Base-by-base conservation (phyloP, 805 yeast genomes). In the Lipomyces oligophaga region DNA sequence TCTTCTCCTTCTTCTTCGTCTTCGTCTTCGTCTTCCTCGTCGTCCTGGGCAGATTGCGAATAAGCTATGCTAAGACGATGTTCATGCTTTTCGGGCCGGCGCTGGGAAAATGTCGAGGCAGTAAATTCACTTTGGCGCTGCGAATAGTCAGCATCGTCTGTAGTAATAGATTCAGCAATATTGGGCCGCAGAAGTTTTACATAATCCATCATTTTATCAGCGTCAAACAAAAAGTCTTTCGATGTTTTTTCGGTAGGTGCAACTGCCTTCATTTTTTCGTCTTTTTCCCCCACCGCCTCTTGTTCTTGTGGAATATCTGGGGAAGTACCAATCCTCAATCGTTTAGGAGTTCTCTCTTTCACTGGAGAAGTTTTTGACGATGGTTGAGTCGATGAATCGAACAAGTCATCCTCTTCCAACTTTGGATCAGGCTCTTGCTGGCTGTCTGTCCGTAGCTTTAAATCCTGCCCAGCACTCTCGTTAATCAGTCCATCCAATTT, bases 211-310 rank as follows among this genome's bases (percentile, higher is more conserved):
- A 61, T 34, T 22, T 52, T 49, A 31, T 61, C 60, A 4, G 64
- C 66, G 15, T 60, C 53, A n/a, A 58, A 54, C 46, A 62, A 26
- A 33, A 52, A 60, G 26, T 60, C 62, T n/a, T n/a, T n/a, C n/a
- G n/a, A n/a, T n/a, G n/a, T n/a, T n/a, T n/a, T n/a, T 36, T 56
- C 47, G 2, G 58, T 54, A 13, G 58, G 52, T 6, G 42, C 20
- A 38, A n/a, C 41, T 7, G 34, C 15, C 7, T 24, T 16, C n/a
- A n/a, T n/a, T n/a, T n/a, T n/a, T n/a, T n/a, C n/a, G n/a, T n/a
- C n/a, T n/a, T n/a, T n/a, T n/a, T n/a, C 11, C 10, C 11, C 35
- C n/a, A 15, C 35, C 8, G 11, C 10, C 35, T 7, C 6, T 15
- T 32, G 19, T 32, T 32, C 10, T 11, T 27, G 13, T 11, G 34